Conservation (phyloP, 169 alveolate species). For the Eimeria tenella region DNA sequence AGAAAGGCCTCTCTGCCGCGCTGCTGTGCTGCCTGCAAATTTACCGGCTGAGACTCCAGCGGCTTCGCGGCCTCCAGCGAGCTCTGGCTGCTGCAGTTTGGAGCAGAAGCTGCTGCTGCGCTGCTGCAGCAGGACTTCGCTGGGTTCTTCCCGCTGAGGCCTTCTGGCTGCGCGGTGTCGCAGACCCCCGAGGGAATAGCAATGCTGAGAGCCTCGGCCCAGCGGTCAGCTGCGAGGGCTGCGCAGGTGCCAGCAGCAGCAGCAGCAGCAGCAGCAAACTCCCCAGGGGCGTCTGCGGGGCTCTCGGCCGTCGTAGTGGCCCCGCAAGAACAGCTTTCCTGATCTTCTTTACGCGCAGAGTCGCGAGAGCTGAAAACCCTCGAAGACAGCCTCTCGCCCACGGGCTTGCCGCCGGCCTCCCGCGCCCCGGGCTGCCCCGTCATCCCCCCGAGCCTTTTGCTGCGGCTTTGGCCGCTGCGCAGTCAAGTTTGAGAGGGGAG, state of each 20-base stretch:
- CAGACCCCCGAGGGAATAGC: slow-evolving; percentile 18
- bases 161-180: neutral
- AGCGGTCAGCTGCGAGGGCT: neutral
- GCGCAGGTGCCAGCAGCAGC: neutral
- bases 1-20: too few relatives aligned
- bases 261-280: neutral
- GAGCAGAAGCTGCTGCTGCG: too few relatives aligned
- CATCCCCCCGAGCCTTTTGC: too few relatives aligned
- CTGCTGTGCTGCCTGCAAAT: too few relatives aligned
- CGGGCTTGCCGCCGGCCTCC: neutral
- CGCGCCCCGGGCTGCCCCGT: too few relatives aligned
- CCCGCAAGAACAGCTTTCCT: slow-evolving; percentile 39
- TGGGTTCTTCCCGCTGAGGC: neutral
- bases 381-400: neutral
- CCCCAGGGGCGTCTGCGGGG: slow-evolving; percentile 31
- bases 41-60: too few relatives aligned
- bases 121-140: neutral
- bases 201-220: slow-evolving; percentile 44
- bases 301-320: slow-evolving; percentile 41
- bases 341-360: neutral
- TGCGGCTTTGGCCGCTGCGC: too few relatives aligned
- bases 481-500: too few relatives aligned
- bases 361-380: neutral
- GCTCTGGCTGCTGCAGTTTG: too few relatives aligned
- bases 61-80: too few relatives aligned